Base-by-base conservation (phyloP, 495 filamentous ascomycete genomes). In the Penicillium salamii region DNA sequence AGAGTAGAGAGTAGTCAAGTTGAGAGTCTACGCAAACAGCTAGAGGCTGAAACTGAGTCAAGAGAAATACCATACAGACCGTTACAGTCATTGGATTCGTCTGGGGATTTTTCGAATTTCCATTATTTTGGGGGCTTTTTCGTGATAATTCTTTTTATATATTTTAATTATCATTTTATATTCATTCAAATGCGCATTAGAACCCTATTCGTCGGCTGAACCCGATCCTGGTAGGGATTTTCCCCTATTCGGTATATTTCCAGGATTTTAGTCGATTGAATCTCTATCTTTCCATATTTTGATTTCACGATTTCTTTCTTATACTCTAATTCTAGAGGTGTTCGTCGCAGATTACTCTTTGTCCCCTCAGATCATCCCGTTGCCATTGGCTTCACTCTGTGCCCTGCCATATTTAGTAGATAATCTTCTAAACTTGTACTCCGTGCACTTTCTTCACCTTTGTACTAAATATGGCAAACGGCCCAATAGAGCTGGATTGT, bases 11-110 rank as follows among this genome's bases (percentile, higher is more conserved):
- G 39, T 39, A 5, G 36, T 26, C 32, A 33, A 46, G 54, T 20
- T n/a, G n/a, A 37, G 12, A 36, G 24, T 32, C 14, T 41, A n/a
- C 47, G 49, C 56, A 59, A 47, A 56, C 40, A 52, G n/a, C 49
- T 44, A 51, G 60, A 60, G 57, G 52, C 61, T 63, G 61, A 63
- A 58, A 58, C 61, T 55, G 52, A 54, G 28, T 61, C 47, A 32
- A 40, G 19, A 40, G 7, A 35, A 40, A 51, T 58, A 51, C 46
- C 50, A 50, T 50, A 53, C 50, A 41, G 20, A 50, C 42, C n/a
- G n/a, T n/a, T n/a, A n/a, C n/a, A n/a, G n/a, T n/a, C n/a, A n/a
- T n/a, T n/a, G n/a, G n/a, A n/a, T 37, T 37, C 26, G 35, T 26
- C 21, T 34, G 11, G 23, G 41, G 33, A 46, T 58, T 54, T 45